Evolutionary conservation across 139 green algal species (phyloP).

Genomic region (Chlorella sp.): DNA sequence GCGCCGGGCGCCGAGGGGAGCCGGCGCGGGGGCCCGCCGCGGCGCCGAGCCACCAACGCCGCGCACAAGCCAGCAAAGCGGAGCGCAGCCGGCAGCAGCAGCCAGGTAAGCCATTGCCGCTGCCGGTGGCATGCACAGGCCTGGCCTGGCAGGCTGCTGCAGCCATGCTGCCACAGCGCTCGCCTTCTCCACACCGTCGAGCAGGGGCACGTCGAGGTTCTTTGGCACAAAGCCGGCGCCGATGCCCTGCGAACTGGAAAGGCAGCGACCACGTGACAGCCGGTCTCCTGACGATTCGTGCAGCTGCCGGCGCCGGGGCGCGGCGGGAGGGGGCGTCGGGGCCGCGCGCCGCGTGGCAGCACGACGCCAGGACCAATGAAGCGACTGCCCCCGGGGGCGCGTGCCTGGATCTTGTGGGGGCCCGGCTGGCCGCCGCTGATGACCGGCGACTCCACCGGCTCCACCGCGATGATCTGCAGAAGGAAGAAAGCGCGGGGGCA

Average conservation of each 20-base stretch:
- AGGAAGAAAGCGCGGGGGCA: too few species aligned
- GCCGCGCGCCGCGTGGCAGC: too few species aligned
- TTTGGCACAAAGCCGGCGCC: constrained; percentile 82
- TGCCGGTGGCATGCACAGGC: background rate
- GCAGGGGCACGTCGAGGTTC: constrained; percentile 79
- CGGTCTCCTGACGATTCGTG: too few species aligned
- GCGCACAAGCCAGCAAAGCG: background rate
- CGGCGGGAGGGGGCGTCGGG: too few species aligned
- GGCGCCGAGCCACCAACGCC: background rate
- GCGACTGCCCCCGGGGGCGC: constrained; percentile 48
- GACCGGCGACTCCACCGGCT: constrained; percentile 79
- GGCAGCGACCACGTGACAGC: too few species aligned
- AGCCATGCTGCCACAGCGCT: background rate
- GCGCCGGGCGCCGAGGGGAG: background rate
- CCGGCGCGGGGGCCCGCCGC: background rate
- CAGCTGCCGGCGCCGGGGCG: too few species aligned
- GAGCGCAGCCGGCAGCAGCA: background rate
- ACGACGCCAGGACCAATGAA: too few species aligned
- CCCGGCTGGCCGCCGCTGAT: constrained; percentile 61
- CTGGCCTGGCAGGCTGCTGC: too few species aligned
- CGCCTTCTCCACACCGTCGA: constrained; percentile 86
- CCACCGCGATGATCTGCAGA: constrained; percentile 76
- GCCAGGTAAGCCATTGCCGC: background rate
- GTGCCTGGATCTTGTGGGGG: constrained; percentile 96
- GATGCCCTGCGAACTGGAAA: constrained; percentile 77